Percentiles rank a stretch among this genome's conserved stretches.
These are phyloP conservation scores for Ceratopteris richardii DNA, from an alignment of 75 land plant genomes.

Conservation along the genomic window DNA sequence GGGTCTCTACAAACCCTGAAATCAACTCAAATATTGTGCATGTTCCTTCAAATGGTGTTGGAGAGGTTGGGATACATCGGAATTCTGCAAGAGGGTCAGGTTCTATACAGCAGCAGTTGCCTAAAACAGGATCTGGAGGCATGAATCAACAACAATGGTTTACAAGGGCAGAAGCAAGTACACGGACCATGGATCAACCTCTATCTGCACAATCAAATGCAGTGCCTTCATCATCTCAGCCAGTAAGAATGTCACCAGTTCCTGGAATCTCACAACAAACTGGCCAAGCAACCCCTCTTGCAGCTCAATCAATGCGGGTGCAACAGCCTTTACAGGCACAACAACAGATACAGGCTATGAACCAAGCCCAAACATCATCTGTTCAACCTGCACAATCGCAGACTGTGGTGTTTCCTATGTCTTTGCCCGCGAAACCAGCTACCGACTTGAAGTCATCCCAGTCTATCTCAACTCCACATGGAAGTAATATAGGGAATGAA, in stretches of 20 bases:
- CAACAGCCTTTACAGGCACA: not conserved
- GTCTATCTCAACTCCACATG: not conserved
- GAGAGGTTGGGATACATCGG: not conserved
- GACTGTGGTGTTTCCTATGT: not conserved
- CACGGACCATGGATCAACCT: not conserved
- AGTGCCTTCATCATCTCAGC: not conserved
- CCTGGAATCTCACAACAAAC: too few species aligned
- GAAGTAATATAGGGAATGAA: not conserved
- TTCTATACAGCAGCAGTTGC: not conserved
- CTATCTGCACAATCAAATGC: not conserved
- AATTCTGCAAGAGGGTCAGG: not conserved
- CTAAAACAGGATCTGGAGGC: not conserved
- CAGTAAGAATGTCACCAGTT: not conserved
- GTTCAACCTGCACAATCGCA: not conserved
- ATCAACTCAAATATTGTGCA: not conserved
- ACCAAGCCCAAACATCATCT: not conserved
- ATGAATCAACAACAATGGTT: not conserved
- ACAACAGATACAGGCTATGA: not conserved
- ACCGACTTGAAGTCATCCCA: not conserved
- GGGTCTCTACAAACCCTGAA: not conserved
- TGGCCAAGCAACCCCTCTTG: too few species aligned
- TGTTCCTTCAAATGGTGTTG: not conserved
- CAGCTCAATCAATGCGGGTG: too few species aligned
- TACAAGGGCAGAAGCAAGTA: not conserved
- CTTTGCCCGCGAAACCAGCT: not conserved